Conservation (phyloP, 352 stramenopile species). For the Phytophthora aleatoria region DNA sequence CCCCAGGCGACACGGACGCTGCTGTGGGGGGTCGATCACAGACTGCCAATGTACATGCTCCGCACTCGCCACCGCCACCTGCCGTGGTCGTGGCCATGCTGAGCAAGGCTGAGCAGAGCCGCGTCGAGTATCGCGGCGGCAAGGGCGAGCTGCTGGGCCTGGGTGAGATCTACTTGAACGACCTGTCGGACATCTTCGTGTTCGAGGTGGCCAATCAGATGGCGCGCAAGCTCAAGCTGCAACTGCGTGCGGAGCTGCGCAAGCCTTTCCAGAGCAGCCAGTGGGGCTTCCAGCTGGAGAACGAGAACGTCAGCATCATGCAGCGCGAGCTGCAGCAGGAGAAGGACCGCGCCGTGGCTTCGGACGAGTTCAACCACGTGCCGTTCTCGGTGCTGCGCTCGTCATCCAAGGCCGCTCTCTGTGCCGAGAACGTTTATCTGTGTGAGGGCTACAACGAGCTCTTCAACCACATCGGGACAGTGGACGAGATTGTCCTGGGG, state of each 20-base stretch:
- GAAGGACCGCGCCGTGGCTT: slow-evolving; percentile 29
- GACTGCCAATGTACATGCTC: background rate
- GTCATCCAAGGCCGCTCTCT: slow-evolving; percentile 70
- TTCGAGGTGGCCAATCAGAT: slow-evolving; percentile 81
- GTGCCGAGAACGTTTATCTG: slow-evolving; percentile 80
- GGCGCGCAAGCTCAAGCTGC: slow-evolving; percentile 52
- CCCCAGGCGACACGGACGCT: slow-evolving; percentile 14
- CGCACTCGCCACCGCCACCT: slow-evolving; percentile 28
- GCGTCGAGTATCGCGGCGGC: slow-evolving; percentile 51
- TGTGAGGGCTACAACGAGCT: slow-evolving; percentile 90
- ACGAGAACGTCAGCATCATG: slow-evolving; percentile 82
- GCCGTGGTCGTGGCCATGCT: slow-evolving; percentile 59
- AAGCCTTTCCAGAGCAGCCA: slow-evolving; percentile 80
- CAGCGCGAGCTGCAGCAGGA: slow-evolving; percentile 43
- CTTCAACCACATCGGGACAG: slow-evolving; percentile 85
- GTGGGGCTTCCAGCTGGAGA: slow-evolving; percentile 89
- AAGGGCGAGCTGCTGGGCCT: slow-evolving; percentile 68
- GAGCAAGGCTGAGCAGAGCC: slow-evolving; percentile 62
- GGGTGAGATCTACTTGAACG: slow-evolving; percentile 88
- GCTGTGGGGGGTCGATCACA: slow-evolving; percentile 2
- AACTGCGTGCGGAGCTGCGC: slow-evolving; percentile 74
- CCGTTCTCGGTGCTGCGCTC: slow-evolving; percentile 73
- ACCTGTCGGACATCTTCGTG: slow-evolving; percentile 83
- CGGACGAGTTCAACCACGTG: slow-evolving; percentile 79
- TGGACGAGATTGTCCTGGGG: slow-evolving; percentile 66